Percentiles rank a stretch among this genome's conserved stretches.
phyloP scores from a whole-genome alignment of 2,329 filamentous ascomycete genomes.

The Raffaelea albimanens region DNA sequence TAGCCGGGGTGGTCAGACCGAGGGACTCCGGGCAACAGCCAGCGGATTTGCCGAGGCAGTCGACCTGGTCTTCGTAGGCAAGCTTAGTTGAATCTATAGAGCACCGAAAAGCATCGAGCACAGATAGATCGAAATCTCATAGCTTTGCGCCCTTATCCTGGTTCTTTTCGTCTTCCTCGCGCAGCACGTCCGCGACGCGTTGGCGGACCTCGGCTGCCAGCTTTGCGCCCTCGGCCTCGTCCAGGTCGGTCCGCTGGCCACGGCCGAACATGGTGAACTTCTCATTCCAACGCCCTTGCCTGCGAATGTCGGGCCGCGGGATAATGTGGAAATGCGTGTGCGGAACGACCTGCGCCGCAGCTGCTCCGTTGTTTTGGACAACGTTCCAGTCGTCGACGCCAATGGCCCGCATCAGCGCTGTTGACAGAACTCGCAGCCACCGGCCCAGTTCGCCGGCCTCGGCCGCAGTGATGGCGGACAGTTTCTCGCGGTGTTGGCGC shows the following conservation, averaged over 20 bases:
- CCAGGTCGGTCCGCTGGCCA: slow-evolving; percentile 62
- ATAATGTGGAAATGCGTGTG: slow-evolving; percentile 96
- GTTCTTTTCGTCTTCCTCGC: slow-evolving; percentile 15
- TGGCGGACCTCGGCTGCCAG: slow-evolving; percentile 34
- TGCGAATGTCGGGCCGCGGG: slow-evolving; percentile 62
- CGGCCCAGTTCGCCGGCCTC: slow-evolving; percentile 60
- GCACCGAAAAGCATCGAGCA: too few relatives aligned
- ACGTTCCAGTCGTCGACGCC: slow-evolving; percentile 86
- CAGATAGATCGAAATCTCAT: too few relatives aligned
- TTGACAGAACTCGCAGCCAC: slow-evolving; percentile 62
- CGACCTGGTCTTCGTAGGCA: too few relatives aligned
- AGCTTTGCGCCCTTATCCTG: too few relatives aligned
- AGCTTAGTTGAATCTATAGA: too few relatives aligned
- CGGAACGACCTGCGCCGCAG: slow-evolving; percentile 84
- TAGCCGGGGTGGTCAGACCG: slow-evolving; percentile 25
- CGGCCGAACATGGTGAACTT: slow-evolving; percentile 79
- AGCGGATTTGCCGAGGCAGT: too few relatives aligned
- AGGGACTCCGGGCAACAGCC: too few relatives aligned
- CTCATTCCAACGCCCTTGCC: slow-evolving; percentile 42
- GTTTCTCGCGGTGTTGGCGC: slow-evolving; percentile 65
- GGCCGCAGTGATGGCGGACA: slow-evolving; percentile 56
- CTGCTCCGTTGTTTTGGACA: slow-evolving; percentile 87
- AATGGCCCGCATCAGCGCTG: slow-evolving; percentile 58
- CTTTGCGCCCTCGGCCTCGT: slow-evolving; percentile 60
- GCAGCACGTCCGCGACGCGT: slow-evolving; percentile 11